Percentiles rank a stretch among this genome's conserved stretches.
phyloP scores from a whole-genome alignment of 208 protist species.

The Vickermania spadyakhi region DNA sequence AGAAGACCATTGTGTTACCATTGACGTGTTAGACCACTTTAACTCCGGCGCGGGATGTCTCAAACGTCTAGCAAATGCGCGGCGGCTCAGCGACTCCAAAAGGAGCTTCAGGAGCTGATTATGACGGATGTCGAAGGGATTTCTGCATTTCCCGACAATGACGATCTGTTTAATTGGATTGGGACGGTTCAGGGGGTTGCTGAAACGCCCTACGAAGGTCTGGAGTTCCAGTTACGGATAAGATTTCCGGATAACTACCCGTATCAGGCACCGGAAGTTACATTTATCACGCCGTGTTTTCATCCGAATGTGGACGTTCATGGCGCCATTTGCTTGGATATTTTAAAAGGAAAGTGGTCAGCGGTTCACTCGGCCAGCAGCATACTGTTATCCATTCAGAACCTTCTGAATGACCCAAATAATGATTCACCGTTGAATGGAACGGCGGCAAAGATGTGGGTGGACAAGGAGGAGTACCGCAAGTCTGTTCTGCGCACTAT shows the following conservation, averaged over 20 bases:
- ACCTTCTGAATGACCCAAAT: conserved; percentile 93
- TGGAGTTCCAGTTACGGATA: conserved; percentile 88
- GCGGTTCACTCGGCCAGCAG: conserved; percentile 92
- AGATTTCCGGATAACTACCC: conserved; percentile 93
- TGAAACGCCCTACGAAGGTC: conserved; percentile 88
- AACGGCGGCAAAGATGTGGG: conserved; percentile 90
- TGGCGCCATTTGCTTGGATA: conserved; percentile 96
- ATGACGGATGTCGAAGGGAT: conserved; percentile 79
- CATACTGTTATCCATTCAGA: conserved; percentile 94
- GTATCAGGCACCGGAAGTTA: conserved; percentile 89
- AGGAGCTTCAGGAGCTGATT: conserved; percentile 93
- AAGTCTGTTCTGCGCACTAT: conserved; percentile 43
- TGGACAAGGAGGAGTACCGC: conserved; percentile 55
- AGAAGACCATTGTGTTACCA: no score
- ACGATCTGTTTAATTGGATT: conserved; percentile 92
- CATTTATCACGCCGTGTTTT: conserved; percentile 92
- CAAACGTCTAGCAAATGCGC: conserved; percentile 15
- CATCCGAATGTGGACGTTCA: conserved; percentile 94
- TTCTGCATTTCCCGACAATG: conserved; percentile 92
- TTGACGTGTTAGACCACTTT: no score
- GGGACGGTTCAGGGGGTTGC: conserved; percentile 78
- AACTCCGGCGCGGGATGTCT: conserved; percentile 1
- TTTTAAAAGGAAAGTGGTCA: conserved; percentile 97
- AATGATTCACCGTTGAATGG: conserved; percentile 94
- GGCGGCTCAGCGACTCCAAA: conserved; percentile 80